Evolutionary conservation across 768 basidiomycete genomes (phyloP), one percentile per base, ranked within the genome.

Genomic region (Cystofilobasidium capitatum): DNA sequence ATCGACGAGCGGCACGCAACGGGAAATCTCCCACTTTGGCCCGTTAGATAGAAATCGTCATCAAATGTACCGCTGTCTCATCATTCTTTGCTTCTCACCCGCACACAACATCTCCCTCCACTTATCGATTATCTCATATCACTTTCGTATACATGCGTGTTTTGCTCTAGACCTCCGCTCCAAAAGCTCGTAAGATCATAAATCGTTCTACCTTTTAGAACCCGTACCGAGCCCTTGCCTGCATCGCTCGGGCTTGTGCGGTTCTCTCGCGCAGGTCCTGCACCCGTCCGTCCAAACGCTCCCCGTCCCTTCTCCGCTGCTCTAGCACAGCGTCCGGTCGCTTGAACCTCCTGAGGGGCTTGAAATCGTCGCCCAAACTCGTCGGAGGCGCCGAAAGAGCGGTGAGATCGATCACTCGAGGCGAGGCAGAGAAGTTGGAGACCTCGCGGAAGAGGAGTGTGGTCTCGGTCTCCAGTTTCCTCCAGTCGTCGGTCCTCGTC

Each of bases 381-480:
- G n/a, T n/a, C n/a, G n/a, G n/a, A n/a, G n/a, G n/a, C n/a, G n/a
- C n/a, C n/a, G n/a, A n/a, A 3, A 62, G 10, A 1, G 58, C 71
- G 0, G 88, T 85, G 31, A 99, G 80, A 76, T 98, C 93, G 42
- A 99, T 88, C 35, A 99, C 86, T 7, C 83, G 82, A 0, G 89
- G 87, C 2, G 85, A 84, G 0, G 91, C 85, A 0, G 91, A 89
- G 76, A 88, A 89, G 71, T 82, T 82, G 72, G 93, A 86, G 12
- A 97, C 88, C 70, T 94, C 89, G n/a, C 88, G 84, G 73, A 89
- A 92, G 24, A 99, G 80, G 47, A 86, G 75, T 76, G 89, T 94
- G 1, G 88, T 88, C 76, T 96, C 90, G 0, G 85, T 87, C 1
- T 85, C 79, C 51, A 97, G 80, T 0, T 87, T 82, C 44, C 84